Evolutionary conservation across 164 flowering plant species (phyloP).

Genomic region (Stephania cephalantha): DNA sequence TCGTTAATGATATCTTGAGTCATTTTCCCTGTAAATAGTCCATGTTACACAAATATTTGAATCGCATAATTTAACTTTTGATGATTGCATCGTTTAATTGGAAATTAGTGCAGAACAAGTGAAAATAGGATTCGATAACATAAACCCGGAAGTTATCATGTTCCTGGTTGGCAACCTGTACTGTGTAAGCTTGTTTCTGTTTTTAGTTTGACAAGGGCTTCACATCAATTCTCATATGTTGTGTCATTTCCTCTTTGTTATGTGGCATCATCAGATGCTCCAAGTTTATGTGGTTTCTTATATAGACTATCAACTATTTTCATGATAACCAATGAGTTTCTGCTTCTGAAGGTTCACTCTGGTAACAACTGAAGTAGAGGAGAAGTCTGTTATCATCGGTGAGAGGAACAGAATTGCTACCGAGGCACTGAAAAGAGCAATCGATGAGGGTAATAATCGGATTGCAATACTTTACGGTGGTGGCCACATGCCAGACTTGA

Average conservation of each 20-base stretch:
- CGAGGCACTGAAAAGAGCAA: constrained; percentile 57
- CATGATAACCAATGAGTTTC: background rate
- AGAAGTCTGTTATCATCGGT: constrained; percentile 82
- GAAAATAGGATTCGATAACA: background rate
- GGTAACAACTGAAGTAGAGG: constrained; percentile 66
- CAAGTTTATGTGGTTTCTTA: background rate
- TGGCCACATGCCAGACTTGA: constrained; percentile 99
- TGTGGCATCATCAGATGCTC: background rate
- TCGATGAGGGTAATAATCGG: constrained; percentile 57
- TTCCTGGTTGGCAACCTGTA: too few species aligned
- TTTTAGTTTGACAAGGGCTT: background rate
- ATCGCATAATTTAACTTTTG: too few species aligned
- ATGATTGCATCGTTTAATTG: too few species aligned
- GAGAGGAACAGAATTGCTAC: constrained; percentile 89
- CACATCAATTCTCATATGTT: background rate
- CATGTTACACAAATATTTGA: too few species aligned
- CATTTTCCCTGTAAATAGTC: too few species aligned
- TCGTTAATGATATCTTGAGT: background rate
- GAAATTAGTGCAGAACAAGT: background rate
- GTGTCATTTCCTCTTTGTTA: background rate
- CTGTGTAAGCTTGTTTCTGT: background rate
- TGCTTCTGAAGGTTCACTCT: constrained; percentile 56
- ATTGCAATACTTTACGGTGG: constrained; percentile 89
- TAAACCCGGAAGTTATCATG: too few species aligned
- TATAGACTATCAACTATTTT: background rate